A percentile compares a stretch with the other conserved stretches of the same genome.
Conservation (phyloP, 768 basidiomycete genomes). For the Mycena pura region DNA sequence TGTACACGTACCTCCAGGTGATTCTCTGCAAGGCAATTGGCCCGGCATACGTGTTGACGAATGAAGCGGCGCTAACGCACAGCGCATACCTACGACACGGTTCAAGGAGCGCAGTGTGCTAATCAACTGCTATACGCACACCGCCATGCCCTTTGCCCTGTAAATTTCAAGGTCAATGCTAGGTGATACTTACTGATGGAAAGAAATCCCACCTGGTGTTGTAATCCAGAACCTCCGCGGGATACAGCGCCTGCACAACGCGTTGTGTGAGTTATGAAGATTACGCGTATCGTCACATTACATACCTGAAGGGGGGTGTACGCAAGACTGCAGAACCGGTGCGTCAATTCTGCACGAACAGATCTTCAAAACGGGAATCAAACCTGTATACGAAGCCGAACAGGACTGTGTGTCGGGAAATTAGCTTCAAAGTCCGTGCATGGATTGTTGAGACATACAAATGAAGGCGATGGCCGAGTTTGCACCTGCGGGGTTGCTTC, state of each 20-base stretch:
- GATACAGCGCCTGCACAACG: constrained; percentile 48
- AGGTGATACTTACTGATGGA: neutral
- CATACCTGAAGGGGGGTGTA: constrained; percentile 45
- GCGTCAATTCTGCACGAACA: neutral
- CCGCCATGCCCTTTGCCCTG: constrained; percentile 54
- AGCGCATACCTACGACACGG: constrained; percentile 31
- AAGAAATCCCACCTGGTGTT: constrained; percentile 38
- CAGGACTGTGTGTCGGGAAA: constrained; percentile 33
- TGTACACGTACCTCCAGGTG: constrained; percentile 32
- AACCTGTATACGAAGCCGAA: constrained; percentile 47
- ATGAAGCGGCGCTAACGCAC: constrained; percentile 32
- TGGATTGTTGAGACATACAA: constrained; percentile 15
- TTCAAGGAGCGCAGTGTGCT: neutral
- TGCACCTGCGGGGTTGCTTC: constrained; percentile 26
- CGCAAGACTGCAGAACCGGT: constrained; percentile 35
- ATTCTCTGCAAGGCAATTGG: constrained; percentile 50
- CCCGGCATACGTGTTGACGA: constrained; percentile 48
- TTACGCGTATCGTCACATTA: neutral
- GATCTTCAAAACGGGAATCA: neutral
- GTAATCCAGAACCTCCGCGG: constrained; percentile 47
- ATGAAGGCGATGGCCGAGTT: constrained; percentile 36
- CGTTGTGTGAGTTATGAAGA: neutral
- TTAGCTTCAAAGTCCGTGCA: neutral
- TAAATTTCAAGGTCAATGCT: neutral
- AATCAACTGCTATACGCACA: constrained; percentile 10